Percentiles rank a stretch among this genome's conserved stretches.
Conservation (phyloP, 345 rosid genomes). For the Salix dunnii region DNA sequence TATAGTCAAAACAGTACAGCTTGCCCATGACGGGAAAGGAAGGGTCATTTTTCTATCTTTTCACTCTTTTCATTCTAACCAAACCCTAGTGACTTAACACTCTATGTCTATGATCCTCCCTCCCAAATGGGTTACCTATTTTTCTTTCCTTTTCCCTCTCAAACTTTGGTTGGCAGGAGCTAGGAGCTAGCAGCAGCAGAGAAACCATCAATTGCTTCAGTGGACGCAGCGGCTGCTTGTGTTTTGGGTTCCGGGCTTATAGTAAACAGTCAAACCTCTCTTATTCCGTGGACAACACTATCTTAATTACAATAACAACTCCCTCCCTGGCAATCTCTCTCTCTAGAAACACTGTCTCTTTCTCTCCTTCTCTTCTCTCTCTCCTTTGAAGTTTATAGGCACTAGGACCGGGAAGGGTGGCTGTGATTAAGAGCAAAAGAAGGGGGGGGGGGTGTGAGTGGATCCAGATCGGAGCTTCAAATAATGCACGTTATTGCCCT, state of each 20-base stretch:
- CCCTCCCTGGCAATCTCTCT: not conserved
- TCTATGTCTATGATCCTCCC: not conserved
- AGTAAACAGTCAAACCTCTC: slow-evolving; percentile 26
- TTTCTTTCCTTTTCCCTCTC: not conserved
- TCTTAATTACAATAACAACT: not conserved
- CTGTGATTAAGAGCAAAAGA: not conserved
- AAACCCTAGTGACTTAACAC: not conserved
- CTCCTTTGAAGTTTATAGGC: not conserved
- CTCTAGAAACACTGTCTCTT: not conserved
- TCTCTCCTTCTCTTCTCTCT: slow-evolving; percentile 1
- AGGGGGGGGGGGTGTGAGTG: slow-evolving; percentile 13
- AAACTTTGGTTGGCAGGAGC: slow-evolving; percentile 8
- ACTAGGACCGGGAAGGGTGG: not conserved
- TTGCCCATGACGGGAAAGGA: not conserved
- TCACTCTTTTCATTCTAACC: not conserved
- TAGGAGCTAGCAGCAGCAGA: slow-evolving; percentile 10
- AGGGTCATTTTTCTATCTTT: too few relatives aligned
- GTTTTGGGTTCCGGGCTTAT: slow-evolving; percentile 14
- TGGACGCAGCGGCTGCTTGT: slow-evolving; percentile 2
- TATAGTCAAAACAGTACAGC: not conserved
- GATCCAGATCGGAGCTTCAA: slow-evolving; percentile 41
- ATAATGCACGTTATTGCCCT: slow-evolving; percentile 34
- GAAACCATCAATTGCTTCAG: slow-evolving; percentile 20
- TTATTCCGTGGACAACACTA: not conserved
- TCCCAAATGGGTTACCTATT: not conserved